Percentiles rank a stretch among this genome's conserved stretches.
These are phyloP conservation scores for Anastatica hierochuntica DNA, from an alignment of 345 rosid genomes.

Conservation along the genomic window DNA sequence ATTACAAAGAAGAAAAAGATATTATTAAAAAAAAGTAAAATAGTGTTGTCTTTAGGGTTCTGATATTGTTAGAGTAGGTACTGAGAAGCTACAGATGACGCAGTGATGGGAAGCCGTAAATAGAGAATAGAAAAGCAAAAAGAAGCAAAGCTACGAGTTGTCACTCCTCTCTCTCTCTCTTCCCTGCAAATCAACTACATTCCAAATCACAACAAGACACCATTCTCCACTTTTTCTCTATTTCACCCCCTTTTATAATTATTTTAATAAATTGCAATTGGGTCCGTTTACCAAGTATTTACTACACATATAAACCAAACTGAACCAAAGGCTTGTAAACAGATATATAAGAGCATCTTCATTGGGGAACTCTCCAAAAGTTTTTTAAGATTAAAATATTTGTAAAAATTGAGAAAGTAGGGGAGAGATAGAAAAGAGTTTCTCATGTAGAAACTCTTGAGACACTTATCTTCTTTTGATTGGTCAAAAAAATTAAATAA, in stretches of 20 bases:
- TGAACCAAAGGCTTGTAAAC: too few species aligned
- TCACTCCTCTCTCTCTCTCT: conserved; percentile 17
- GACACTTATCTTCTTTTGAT: too few species aligned
- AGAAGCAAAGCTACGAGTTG: conserved; percentile 20
- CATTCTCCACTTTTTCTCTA: background rate
- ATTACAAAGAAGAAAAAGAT: too few species aligned
- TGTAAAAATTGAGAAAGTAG: too few species aligned
- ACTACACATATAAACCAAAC: background rate
- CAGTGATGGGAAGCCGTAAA: conserved; percentile 21
- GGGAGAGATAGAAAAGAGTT: too few species aligned
- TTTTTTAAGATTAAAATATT: too few species aligned
- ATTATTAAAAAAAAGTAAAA: too few species aligned
- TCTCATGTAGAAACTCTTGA: too few species aligned
- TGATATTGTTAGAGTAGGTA: background rate
- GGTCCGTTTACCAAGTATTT: too few species aligned
- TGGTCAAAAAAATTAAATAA: too few species aligned
- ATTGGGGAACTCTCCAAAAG: too few species aligned
- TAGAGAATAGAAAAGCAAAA: conserved; percentile 9
- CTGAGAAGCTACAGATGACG: conserved; percentile 16
- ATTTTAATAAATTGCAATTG: background rate
- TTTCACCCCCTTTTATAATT: background rate
- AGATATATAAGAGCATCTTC: too few species aligned
- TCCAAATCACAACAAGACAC: conserved; percentile 23
- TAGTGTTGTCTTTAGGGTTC: background rate
- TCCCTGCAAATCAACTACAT: conserved; percentile 7